These are phyloP conservation scores for Diaporthe sp. DNA, from an alignment of 2,329 filamentous ascomycete species.

Conservation along the genomic window DNA sequence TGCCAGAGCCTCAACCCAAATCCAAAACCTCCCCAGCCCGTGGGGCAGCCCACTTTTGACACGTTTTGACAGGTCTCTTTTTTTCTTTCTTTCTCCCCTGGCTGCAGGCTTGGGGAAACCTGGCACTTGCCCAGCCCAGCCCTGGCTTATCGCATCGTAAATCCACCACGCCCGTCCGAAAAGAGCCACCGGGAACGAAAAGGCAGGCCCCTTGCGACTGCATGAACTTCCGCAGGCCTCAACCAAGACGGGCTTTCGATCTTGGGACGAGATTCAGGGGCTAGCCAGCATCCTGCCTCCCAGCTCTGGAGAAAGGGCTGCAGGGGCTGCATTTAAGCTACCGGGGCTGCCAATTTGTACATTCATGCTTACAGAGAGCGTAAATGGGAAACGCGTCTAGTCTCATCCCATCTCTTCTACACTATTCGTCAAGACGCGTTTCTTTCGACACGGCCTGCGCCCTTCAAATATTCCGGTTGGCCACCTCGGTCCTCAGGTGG, in stretches of 20 bases:
- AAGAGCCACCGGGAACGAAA: conserved; percentile 1
- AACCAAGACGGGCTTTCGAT: not conserved
- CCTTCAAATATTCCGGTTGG: conserved; percentile 8
- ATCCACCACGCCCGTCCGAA: conserved; percentile 8
- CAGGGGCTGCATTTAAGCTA: conserved; percentile 30
- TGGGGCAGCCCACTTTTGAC: conserved; percentile 31
- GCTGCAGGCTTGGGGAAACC: conserved; percentile 9
- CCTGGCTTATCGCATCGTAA: conserved; percentile 18
- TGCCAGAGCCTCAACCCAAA: not conserved
- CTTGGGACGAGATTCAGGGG: conserved; percentile 22
- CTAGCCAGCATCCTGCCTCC: conserved; percentile 3
- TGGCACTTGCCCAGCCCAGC: not conserved
- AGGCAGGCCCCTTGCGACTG: conserved; percentile 19
- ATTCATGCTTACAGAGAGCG: conserved; percentile 3
- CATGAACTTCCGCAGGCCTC: conserved; percentile 27
- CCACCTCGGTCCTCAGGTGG: not conserved
- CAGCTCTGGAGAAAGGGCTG: not conserved
- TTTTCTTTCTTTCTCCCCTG: not conserved
- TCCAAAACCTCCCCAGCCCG: conserved; percentile 10
- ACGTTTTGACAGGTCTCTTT: conserved; percentile 25
- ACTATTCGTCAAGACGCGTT: conserved; percentile 32
- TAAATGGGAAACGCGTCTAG: conserved; percentile 24
- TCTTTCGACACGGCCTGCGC: not conserved
- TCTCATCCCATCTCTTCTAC: conserved; percentile 15
- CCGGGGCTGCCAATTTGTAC: conserved; percentile 17